These are phyloP conservation scores for Physcomitrium patens DNA, from an alignment of 225 moss, liverwort and hornwort species.

Conservation along the genomic window DNA sequence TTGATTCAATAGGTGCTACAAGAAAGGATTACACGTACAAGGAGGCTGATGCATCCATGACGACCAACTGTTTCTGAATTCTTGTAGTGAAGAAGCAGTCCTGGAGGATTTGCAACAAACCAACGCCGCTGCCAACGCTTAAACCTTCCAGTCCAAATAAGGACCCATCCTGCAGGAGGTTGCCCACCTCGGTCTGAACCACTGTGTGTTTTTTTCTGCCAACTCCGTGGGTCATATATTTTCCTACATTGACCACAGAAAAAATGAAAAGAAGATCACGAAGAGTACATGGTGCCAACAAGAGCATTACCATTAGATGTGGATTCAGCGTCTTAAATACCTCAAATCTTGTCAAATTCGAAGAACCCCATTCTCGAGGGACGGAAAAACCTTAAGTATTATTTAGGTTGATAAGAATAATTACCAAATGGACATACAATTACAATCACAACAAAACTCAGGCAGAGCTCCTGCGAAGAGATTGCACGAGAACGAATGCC, in stretches of 20 bases:
- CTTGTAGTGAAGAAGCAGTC: slow-evolving; percentile 94
- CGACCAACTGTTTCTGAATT: slow-evolving; percentile 95
- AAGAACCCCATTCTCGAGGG: no score
- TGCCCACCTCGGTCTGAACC: slow-evolving; percentile 66
- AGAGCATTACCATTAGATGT: neutral
- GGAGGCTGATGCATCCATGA: slow-evolving; percentile 87
- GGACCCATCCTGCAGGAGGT: slow-evolving; percentile 98
- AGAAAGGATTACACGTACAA: slow-evolving; percentile 47
- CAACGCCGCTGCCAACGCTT: slow-evolving; percentile 98
- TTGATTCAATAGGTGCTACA: neutral
- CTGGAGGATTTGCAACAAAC: slow-evolving; percentile 99
- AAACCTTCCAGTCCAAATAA: slow-evolving; percentile 98
- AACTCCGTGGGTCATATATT: slow-evolving; percentile 92
- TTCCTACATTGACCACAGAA: slow-evolving; percentile 50
- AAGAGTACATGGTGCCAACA: slow-evolving; percentile 7
- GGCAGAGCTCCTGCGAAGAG: neutral
- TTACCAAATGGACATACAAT: slow-evolving; percentile 5
- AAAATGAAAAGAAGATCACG: neutral
- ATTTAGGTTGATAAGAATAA: no score
- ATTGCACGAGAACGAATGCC: neutral
- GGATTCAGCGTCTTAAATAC: no score
- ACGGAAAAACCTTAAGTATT: no score
- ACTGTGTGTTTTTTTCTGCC: slow-evolving; percentile 76
- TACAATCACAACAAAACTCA: slow-evolving; percentile 2
- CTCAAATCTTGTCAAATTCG: no score